Conservation (phyloP, 1,139 yeast species). For the Yamadazyma jaroonii region DNA sequence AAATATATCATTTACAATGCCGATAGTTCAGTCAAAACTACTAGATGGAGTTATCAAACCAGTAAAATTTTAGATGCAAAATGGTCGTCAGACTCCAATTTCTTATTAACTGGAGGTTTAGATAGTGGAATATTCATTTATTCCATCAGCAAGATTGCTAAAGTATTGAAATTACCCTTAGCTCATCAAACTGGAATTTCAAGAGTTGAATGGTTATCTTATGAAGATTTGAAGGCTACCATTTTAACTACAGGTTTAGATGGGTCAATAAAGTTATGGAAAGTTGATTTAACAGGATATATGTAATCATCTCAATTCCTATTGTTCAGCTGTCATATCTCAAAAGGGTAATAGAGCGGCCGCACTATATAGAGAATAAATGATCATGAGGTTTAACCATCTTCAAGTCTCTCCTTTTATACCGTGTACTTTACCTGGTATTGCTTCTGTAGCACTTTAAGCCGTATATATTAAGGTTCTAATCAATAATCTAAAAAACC, state of each 20-base stretch:
- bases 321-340: no score
- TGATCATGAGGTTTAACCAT: no score
- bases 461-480: no score
- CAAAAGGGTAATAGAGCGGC: no score
- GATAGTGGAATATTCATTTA: slow-evolving; percentile 82
- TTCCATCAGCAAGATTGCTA: slow-evolving; percentile 74
- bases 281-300: slow-evolving; percentile 22
- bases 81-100: slow-evolving; percentile 77
- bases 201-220: slow-evolving; percentile 63
- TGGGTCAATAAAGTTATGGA: slow-evolving; percentile 78
- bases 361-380: no score
- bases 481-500: no score
- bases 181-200: slow-evolving; percentile 91
- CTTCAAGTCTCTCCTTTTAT: no score
- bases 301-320: slow-evolving; percentile 3
- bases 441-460: no score
- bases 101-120: slow-evolving; percentile 73
- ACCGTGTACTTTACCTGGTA: no score
- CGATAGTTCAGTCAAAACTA: slow-evolving; percentile 62
- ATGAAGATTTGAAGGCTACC: slow-evolving; percentile 14
- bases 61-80: slow-evolving; percentile 72
- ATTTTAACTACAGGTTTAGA: slow-evolving; percentile 78
- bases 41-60: slow-evolving; percentile 95
- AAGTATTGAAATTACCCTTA: slow-evolving; percentile 67
- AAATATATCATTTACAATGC: slow-evolving; percentile 69